Evolutionary conservation across 2,329 filamentous ascomycete genomes (phyloP).

Genomic region (Colletotrichum magnum): DNA sequence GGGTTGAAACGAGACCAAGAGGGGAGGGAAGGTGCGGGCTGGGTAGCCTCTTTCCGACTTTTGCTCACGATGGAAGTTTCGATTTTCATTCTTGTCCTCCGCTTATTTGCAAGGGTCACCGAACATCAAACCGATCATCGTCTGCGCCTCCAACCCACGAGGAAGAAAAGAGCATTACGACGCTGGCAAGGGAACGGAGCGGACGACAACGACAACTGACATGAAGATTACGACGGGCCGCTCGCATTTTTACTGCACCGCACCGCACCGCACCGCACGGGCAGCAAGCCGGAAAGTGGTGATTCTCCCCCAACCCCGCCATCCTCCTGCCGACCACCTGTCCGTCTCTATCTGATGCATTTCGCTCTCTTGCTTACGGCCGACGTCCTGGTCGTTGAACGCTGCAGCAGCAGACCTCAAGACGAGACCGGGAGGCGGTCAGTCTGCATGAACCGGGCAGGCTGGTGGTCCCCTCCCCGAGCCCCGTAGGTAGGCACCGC

Average conservation of each 20-base stretch:
- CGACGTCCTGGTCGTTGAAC: background rate
- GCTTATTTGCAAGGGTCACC: slow-evolving; percentile 21
- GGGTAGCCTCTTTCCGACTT: slow-evolving; percentile 19
- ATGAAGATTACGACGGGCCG: too few species aligned
- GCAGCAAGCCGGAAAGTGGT: background rate
- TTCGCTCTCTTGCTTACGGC: background rate
- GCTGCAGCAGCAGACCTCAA: background rate
- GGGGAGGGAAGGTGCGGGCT: too few species aligned
- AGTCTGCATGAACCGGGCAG: background rate
- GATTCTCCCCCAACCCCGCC: background rate
- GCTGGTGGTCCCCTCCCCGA: background rate
- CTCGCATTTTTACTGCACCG: too few species aligned
- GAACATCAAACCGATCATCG: slow-evolving; percentile 31
- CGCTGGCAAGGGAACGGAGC: background rate
- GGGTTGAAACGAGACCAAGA: slow-evolving; percentile 26
- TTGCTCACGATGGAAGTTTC: slow-evolving; percentile 24
- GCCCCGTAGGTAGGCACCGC: background rate
- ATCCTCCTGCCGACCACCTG: background rate
- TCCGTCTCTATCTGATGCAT: background rate
- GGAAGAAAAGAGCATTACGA: background rate
- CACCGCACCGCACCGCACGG: background rate
- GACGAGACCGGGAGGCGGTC: background rate
- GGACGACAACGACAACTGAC: background rate
- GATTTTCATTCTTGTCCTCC: slow-evolving; percentile 24
- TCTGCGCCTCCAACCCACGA: background rate